phyloP scores from a whole-genome alignment of 2,329 filamentous ascomycete genomes.

The Alternaria triticina region DNA sequence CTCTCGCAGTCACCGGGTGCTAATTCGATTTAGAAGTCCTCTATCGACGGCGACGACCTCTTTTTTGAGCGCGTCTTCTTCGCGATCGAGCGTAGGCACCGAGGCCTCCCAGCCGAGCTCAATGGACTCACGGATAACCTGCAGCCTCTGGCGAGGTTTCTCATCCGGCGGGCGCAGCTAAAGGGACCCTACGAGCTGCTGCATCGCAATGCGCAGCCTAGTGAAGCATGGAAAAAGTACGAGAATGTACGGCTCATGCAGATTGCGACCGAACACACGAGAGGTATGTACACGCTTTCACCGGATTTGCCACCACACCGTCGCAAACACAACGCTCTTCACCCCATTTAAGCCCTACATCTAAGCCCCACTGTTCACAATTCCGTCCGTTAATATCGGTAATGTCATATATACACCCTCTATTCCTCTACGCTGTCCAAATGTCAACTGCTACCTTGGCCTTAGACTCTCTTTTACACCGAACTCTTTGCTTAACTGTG shows the following conservation, averaged over 20 bases:
- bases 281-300: neutral
- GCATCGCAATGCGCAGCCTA: conserved; percentile 7
- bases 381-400: neutral
- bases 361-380: neutral
- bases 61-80: conserved; percentile 21
- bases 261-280: neutral
- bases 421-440: neutral
- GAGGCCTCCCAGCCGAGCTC: conserved; percentile 6
- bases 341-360: neutral
- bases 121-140: conserved; percentile 8
- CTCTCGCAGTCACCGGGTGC: neutral
- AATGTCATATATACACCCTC: neutral
- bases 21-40: neutral
- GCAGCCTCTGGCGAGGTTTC: conserved; percentile 11
- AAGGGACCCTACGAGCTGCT: conserved; percentile 20
- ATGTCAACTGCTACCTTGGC: neutral
- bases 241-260: neutral
- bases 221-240: conserved; percentile 10
- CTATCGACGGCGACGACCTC: conserved; percentile 14
- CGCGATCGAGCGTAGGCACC: conserved; percentile 11
- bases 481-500: neutral
- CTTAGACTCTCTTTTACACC: neutral
- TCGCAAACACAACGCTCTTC: neutral
- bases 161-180: conserved; percentile 18
- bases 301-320: neutral